phyloP scores from a whole-genome alignment of 176 grass and related monocot genomes.

The Poa pratensis region DNA sequence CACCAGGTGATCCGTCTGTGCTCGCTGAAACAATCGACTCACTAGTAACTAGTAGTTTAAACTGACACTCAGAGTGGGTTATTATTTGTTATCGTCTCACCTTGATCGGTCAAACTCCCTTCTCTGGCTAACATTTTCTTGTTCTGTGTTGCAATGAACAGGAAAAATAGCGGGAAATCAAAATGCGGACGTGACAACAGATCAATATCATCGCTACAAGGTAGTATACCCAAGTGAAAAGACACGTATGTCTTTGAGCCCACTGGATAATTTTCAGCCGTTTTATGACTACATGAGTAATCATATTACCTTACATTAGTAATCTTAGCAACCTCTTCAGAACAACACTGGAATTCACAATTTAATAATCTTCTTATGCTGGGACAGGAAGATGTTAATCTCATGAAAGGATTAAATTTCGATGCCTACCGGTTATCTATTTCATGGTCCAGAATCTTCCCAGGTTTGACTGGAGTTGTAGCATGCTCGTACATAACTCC shows the following conservation, averaged over 20 bases:
- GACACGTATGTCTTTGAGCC: background rate
- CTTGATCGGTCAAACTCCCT: background rate
- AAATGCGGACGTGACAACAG: conserved; percentile 61
- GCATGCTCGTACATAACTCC: background rate
- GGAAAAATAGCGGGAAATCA: conserved; percentile 49
- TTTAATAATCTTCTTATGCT: background rate
- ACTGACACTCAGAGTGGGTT: too few species aligned
- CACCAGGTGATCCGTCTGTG: conserved; percentile 27
- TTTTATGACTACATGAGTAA: background rate
- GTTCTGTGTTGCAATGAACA: conserved; percentile 19
- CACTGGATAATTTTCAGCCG: background rate
- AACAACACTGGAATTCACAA: background rate
- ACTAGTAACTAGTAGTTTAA: too few species aligned
- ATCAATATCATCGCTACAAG: conserved; percentile 77
- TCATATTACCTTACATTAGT: background rate
- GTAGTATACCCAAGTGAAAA: conserved; percentile 15
- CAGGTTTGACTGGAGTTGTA: conserved; percentile 37
- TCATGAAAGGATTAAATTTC: conserved; percentile 67
- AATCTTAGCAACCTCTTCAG: background rate
- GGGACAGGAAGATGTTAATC: conserved; percentile 53
- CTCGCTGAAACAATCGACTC: background rate
- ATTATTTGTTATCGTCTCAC: background rate
- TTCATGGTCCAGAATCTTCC: conserved; percentile 80
- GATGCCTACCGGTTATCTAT: conserved; percentile 76
- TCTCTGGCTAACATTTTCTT: background rate